Evolutionary conservation across 805 yeast genomes (phyloP), one percentile per base, ranked within the genome.

Genomic region (Suhomyces prunicola): DNA sequence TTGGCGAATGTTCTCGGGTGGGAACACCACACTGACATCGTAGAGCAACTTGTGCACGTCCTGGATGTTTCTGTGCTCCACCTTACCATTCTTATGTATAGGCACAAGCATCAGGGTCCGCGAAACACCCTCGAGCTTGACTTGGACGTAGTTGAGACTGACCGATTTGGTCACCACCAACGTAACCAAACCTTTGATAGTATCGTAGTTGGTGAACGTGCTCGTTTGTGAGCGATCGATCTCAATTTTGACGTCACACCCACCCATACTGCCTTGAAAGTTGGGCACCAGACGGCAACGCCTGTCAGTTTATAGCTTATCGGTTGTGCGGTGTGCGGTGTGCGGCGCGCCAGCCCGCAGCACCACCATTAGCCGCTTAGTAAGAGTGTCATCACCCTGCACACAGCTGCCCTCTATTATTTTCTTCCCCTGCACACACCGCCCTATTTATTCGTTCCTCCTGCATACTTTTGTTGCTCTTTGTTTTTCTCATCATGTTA

Each of bases 121-220:
- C 9, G 83, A 64, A 0, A 77, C 63, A 1, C 85, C 87, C 57
- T 80, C 80, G 13, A 82, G 65, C 57, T 82, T 81, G 44, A 81
- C 84, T 54, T 77, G 80, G 39, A 82, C 76, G 55, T 71, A 71
- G 40, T 73, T 73, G 36, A 82, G 64, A 1, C 78, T 60, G n/a
- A 78, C 67, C 9, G 81, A 72, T 2, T 72, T 63, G 8, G 73
- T 65, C 6, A 73, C 77, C 13, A 65, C 65, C 50, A 81, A 64
- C 12, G 60, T 57, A 1, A 81, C 77, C 4, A 52, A 57, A 0
- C 85, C 85, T 35, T 63, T 52, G 9, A 81, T 64, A 6, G 65
- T 61, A 52, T 81, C 85, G 54, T 73, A 61, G 54, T 78, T 79
- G 33, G 84, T 79, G 60, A 75, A 81, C 0, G 76, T 70, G 2